phyloP scores from a whole-genome alignment of 2,329 filamentous ascomycete genomes.

The Epicoccum sorghinum region DNA sequence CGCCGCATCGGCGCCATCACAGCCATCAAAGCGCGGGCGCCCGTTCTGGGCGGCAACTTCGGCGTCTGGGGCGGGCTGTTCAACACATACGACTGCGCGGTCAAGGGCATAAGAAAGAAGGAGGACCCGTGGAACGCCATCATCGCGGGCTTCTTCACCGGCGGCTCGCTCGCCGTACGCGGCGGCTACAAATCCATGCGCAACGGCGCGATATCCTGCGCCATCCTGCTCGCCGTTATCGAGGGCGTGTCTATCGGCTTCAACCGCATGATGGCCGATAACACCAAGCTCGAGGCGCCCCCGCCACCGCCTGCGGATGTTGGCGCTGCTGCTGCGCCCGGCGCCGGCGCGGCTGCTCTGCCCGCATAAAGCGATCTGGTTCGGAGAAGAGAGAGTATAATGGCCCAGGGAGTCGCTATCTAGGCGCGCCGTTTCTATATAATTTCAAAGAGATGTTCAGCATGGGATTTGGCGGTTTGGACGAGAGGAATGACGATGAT shows the following conservation, averaged over 20 bases:
- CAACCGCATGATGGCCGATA: conserved; percentile 90
- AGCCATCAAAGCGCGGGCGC: conserved; percentile 95
- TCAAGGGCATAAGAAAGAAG: conserved; percentile 91
- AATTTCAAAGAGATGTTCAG: conserved; percentile 24
- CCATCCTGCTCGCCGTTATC: conserved; percentile 91
- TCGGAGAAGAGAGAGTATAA: not conserved
- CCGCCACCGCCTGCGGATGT: conserved; percentile 51
- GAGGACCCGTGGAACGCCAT: conserved; percentile 99
- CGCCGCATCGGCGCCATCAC: conserved; percentile 92
- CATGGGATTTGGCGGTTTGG: conserved; percentile 2
- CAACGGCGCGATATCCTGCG: conserved; percentile 96
- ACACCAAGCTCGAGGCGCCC: conserved; percentile 75
- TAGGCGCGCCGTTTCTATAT: not conserved
- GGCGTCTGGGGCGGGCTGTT: conserved; percentile 97
- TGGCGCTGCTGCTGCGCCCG: conserved; percentile 25
- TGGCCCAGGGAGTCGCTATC: conserved; percentile 13
- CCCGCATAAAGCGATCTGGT: conserved; percentile 26
- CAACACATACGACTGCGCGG: conserved; percentile 93
- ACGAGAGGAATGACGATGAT: too few relatives aligned
- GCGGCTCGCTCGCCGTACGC: conserved; percentile 84
- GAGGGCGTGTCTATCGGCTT: conserved; percentile 97
- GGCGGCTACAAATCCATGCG: conserved; percentile 90
- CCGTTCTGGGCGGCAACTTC: conserved; percentile 96
- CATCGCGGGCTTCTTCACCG: conserved; percentile 93
- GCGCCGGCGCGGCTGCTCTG: conserved; percentile 27